Evolutionary conservation across 495 filamentous ascomycete species (phyloP), one percentile per base, ranked within the genome.

Genomic region (Podospora pseudocomata): DNA sequence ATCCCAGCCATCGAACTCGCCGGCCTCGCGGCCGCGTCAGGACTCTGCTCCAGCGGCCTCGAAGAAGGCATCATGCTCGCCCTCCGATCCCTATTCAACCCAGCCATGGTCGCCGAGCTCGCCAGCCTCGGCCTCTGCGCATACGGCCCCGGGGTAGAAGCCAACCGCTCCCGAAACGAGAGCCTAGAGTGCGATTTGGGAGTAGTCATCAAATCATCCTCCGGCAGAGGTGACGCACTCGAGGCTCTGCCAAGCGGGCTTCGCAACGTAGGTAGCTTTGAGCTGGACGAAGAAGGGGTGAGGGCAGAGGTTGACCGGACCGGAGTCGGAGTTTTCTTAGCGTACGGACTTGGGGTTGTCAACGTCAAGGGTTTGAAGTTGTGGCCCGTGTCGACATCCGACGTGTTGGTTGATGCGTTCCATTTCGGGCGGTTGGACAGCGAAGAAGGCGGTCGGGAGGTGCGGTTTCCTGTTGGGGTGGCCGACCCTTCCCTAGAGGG

Each of bases 341-440:
- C 82, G 72, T 89, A 85, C 15, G 88, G 84, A 67, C 85, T 86
- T 9, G 89, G 86, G 1, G 87, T 90, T 15, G 88, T 87, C 30
- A 87, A 77, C 32, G 82, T 82, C 4, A 89, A 77, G 4, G 91
- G 86, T 75, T 88, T 91, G 77, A 88, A 90, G 72, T 87, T 88
- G 75, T 92, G 88, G 26, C 90, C 88, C 18, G 87, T 86, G 34
- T 90, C 83, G 26, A 88, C 82, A 66, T 90, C 87, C 5, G 82
- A 84, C 60, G 89, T 87, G 73, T 92, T 95, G 15, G 86, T 87
- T 49, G 89, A 92, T 6, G 74, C 67, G 74, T 90, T 97, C 94
- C 94, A 97, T 64, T 89, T 86, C 16, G 94, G 94, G 54, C 90
- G 87, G 71, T 86, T 85, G 66, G 86, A 70, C 16, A 71, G 57